Base-by-base conservation (phyloP, 2,329 filamentous ascomycete species). In the Nothomitra cinnamomea region DNA sequence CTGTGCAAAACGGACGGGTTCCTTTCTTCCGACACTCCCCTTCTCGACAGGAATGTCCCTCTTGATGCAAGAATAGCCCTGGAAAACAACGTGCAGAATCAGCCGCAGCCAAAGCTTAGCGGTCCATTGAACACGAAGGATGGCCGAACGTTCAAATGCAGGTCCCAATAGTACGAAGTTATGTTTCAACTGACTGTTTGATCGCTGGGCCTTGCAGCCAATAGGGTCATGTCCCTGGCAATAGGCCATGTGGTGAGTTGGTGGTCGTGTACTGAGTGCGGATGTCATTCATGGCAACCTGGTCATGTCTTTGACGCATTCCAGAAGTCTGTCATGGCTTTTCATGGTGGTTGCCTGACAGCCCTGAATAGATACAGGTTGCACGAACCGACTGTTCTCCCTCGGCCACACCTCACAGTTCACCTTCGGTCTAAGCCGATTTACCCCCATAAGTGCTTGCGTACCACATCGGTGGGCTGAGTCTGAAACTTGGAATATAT, bases 231-330 rank as follows among this genome's bases (percentile, higher is more conserved):
- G 19, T 48, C 25, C 24, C 2, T 49, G 21, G 43, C n/a, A 28
- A 24, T 17, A n/a, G n/a, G 25, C 24, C 24, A 17, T n/a, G 24
- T 49, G 28, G 13, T 49, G 45, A 17, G 24, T 49, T 15, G 24
- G 8, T 49, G 24, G 15, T 19, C 7, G 32, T 17, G 19, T 17
- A 15, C 19, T 15, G n/a, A 35, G 24, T 15, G 10, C 10, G 25
- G n/a, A 35, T 6, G 24, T 49, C 24, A 25, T 28, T 15, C 22
- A 49, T 19, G 12, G n/a, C n/a, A 35, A 22, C 17, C 17, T 28
- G 32, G 45, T 24, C 45, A 35, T 49, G 25, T n/a, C 45, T 32
- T 35, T 35, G 45, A 49, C 45, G 21, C 45, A 49, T 49, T 19
- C 45, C 22, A 2, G 10, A 24, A 35, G 45, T 3, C 32, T 24